Conservation (phyloP, 208 protist species). For the Leptomonas pyrrhocoris region DNA sequence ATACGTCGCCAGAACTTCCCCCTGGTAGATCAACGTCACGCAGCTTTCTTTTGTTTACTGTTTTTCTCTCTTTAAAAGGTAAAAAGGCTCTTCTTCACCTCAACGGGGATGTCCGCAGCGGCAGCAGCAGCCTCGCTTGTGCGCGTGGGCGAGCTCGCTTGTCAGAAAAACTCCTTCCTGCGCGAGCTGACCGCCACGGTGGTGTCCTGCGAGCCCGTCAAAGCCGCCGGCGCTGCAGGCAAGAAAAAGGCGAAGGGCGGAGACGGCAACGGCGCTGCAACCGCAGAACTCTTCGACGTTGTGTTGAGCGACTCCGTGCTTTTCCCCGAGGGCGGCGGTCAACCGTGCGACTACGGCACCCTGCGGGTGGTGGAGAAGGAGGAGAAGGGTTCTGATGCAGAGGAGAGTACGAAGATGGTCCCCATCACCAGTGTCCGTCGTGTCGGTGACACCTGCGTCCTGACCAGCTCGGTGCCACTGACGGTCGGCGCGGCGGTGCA, state of each 20-base stretch:
- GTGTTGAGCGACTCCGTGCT: constrained; percentile 81
- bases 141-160: constrained; percentile 78
- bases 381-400: not conserved
- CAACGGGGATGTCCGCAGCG: constrained; percentile 25
- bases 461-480: constrained; percentile 41
- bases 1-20: too few relatives aligned
- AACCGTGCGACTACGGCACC: constrained; percentile 84
- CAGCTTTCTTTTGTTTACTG: too few relatives aligned
- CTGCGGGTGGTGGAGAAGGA: constrained; percentile 20
- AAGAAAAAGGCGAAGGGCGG: constrained; percentile 43
- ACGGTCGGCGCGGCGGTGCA: constrained; percentile 53
- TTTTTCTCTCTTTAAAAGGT: too few relatives aligned
- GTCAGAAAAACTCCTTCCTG: constrained; percentile 72
- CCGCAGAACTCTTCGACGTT: constrained; percentile 51
- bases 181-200: constrained; percentile 63
- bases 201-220: constrained; percentile 54
- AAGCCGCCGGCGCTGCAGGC: constrained; percentile 3
- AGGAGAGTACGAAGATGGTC: constrained; percentile 5
- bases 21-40: too few relatives aligned
- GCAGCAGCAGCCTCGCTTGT: constrained; percentile 12
- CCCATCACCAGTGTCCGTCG: constrained; percentile 52
- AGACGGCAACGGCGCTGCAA: not conserved
- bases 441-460: constrained; percentile 65
- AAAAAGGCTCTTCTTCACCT: too few relatives aligned
- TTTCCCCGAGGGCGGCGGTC: constrained; percentile 90